A percentile compares a stretch with the other conserved stretches of the same genome.
phyloP scores from a whole-genome alignment of 192 early-diverging fungal genomes.

The Coemansia sp. region DNA sequence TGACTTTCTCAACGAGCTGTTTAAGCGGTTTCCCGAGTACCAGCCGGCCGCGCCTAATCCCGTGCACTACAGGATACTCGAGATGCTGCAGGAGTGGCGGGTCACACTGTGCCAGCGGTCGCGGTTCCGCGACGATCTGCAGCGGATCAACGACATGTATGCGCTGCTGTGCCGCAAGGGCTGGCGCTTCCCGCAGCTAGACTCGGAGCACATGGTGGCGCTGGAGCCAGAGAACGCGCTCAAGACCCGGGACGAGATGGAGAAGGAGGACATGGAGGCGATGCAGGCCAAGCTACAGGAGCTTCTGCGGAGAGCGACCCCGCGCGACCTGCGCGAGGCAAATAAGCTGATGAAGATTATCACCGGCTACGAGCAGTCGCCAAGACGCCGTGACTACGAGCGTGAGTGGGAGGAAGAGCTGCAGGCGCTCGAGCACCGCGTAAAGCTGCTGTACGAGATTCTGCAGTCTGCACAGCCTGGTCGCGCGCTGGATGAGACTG shows the following conservation, averaged over 20 bases:
- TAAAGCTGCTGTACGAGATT: conserved; percentile 74
- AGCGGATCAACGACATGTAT: conserved; percentile 95
- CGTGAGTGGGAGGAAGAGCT: conserved; percentile 76
- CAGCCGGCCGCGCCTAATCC: conserved; percentile 64
- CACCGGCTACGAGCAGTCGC: conserved; percentile 83
- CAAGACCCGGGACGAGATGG: conserved; percentile 91
- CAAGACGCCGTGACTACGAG: conserved; percentile 68
- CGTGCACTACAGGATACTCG: conserved; percentile 82
- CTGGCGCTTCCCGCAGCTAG: conserved; percentile 47
- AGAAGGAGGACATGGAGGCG: conserved; percentile 81
- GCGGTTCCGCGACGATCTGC: conserved; percentile 88
- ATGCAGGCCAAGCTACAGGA: conserved; percentile 86
- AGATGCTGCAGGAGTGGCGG: conserved; percentile 95
- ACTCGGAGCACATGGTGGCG: conserved; percentile 34
- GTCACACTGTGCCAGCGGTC: conserved; percentile 79
- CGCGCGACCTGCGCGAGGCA: conserved; percentile 89
- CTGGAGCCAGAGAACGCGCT: conserved; percentile 55
- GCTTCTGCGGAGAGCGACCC: conserved; percentile 88
- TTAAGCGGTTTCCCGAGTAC: conserved; percentile 87
- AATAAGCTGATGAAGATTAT: conserved; percentile 98
- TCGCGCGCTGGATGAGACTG: conserved; percentile 40
- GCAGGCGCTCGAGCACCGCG: conserved; percentile 74
- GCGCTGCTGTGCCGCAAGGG: conserved; percentile 84
- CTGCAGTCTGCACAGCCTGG: conserved; percentile 65
- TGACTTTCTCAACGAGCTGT: conserved; percentile 96